These are phyloP conservation scores for Aureobasidium sp. DNA, from an alignment of 2,329 filamentous ascomycete genomes.

Conservation along the genomic window DNA sequence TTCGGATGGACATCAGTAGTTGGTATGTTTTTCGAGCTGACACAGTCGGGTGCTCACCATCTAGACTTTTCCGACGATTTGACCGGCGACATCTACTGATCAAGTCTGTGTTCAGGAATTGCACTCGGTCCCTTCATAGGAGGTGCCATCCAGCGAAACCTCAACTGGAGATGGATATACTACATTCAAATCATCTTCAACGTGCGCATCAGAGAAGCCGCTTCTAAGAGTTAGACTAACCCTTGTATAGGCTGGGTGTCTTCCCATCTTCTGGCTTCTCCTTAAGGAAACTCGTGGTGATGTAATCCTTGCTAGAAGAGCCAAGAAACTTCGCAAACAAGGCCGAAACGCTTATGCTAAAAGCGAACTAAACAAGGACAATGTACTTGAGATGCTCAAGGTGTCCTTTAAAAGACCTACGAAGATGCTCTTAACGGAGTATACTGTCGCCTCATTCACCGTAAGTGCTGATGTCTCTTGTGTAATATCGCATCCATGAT, in stretches of 20 bases:
- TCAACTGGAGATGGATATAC: constrained; percentile 27
- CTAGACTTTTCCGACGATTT: background rate
- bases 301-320: constrained; percentile 31
- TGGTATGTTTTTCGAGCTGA: background rate
- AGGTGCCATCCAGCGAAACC: constrained; percentile 23
- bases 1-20: constrained; percentile 22
- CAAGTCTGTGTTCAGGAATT: constrained; percentile 20
- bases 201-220: constrained; percentile 24
- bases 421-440: constrained; percentile 24
- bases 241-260: constrained; percentile 21
- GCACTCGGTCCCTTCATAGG: constrained; percentile 30
- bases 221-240: background rate
- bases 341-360: constrained; percentile 22
- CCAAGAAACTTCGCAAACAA: constrained; percentile 20
- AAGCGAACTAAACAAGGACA: constrained; percentile 21
- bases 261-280: constrained; percentile 28
- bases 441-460: constrained; percentile 29
- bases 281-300: constrained; percentile 38
- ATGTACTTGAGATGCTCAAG: constrained; percentile 20
- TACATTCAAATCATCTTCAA: constrained; percentile 31
- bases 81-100: background rate
- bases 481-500: constrained; percentile 34
- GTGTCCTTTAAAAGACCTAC: constrained; percentile 25
- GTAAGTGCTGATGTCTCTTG: background rate
- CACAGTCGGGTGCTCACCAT: background rate